Base-by-base conservation (phyloP, 805 yeast genomes). In the Kuraishia ogatae region DNA sequence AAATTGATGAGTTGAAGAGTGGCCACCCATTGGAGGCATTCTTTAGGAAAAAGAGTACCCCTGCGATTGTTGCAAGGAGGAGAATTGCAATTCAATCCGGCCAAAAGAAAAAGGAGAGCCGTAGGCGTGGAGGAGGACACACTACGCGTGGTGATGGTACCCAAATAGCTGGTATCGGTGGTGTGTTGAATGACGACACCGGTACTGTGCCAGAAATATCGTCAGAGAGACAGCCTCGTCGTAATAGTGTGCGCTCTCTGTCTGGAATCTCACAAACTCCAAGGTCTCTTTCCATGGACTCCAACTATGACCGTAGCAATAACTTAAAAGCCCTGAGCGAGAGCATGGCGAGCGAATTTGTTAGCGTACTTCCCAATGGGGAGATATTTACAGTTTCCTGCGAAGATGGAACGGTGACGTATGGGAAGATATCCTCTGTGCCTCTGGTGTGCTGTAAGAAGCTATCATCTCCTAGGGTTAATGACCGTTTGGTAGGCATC, bases 381-480 rank as follows among this genome's bases (percentile, higher is more conserved):
- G 70, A 69, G 21, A 62, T 84, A 55, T 58, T 79, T 28, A 72
- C 77, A 1, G 68, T 83, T 22, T 71, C 80, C 11, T 81, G 87
- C 63, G 65, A 66, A 26, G 77, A 74, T 59, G 86, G 87, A 2
- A 58, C 70, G 0, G 53, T 76, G 8, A 70, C 62, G n/a, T 68
- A 66, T 48, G 65, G 71, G 7, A 55, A 59, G n/a, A 48, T 77
- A 11, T 65, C 73, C 1, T 54, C 60, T 17, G 57, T 65, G 1
- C 64, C 71, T 21, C 62, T 86, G n/a, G 71, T 74, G 0, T 72
- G 82, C 1, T 84, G 85, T 55, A 78, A 77, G 53, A 79, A 79
- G 57, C 65, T 89, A 11, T 65, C 77, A 1, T 84, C 96, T 0
- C 89, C 96, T 3, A 75, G 94, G 64, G 84, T 88, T 24, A 84